Percentiles rank a stretch among this genome's conserved stretches.
Conservation (phyloP, 2,329 filamentous ascomycete genomes). For the Anthostomella pinea region DNA sequence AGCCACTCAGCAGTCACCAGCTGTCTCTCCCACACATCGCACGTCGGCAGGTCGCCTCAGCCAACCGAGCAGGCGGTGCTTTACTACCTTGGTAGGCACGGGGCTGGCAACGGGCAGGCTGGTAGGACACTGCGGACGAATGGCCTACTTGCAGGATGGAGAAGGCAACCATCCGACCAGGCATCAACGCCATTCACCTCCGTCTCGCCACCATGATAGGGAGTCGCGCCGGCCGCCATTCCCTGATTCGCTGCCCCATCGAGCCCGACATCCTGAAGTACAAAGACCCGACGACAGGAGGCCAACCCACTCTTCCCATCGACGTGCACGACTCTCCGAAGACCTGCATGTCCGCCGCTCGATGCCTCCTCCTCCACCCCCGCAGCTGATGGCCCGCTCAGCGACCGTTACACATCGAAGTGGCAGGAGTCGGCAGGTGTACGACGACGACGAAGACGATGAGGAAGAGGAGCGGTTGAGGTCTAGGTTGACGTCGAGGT, state of each 20-base stretch:
- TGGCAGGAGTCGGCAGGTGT: slow-evolving; percentile 22
- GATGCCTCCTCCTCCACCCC: slow-evolving; percentile 31
- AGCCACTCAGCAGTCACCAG: slow-evolving; percentile 35
- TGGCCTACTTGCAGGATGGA: slow-evolving; percentile 30
- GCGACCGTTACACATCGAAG: slow-evolving; percentile 22
- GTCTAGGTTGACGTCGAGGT: slow-evolving; percentile 25
- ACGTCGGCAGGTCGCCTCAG: slow-evolving; percentile 25
- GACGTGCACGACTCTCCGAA: slow-evolving; percentile 26
- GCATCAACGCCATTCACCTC: slow-evolving; percentile 27
- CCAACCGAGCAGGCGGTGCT: slow-evolving; percentile 25
- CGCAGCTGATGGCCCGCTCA: slow-evolving; percentile 24
- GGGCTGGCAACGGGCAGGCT: slow-evolving; percentile 28
- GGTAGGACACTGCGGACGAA: slow-evolving; percentile 27
- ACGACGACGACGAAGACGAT: slow-evolving; percentile 21
- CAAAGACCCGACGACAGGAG: slow-evolving; percentile 30
- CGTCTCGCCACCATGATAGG: slow-evolving; percentile 32
- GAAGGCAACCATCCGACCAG: slow-evolving; percentile 28
- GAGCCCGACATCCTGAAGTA: slow-evolving; percentile 32
- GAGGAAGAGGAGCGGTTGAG: slow-evolving; percentile 25
- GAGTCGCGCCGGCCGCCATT: slow-evolving; percentile 24
- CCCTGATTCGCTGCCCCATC: slow-evolving; percentile 36
- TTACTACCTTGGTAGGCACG: slow-evolving; percentile 25
- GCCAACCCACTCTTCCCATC: slow-evolving; percentile 25
- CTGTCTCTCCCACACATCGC: slow-evolving; percentile 31
- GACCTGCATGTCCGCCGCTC: slow-evolving; percentile 23